Evolutionary conservation across 2,329 filamentous ascomycete genomes (phyloP).

Genomic region (Alternaria ethzedia): DNA sequence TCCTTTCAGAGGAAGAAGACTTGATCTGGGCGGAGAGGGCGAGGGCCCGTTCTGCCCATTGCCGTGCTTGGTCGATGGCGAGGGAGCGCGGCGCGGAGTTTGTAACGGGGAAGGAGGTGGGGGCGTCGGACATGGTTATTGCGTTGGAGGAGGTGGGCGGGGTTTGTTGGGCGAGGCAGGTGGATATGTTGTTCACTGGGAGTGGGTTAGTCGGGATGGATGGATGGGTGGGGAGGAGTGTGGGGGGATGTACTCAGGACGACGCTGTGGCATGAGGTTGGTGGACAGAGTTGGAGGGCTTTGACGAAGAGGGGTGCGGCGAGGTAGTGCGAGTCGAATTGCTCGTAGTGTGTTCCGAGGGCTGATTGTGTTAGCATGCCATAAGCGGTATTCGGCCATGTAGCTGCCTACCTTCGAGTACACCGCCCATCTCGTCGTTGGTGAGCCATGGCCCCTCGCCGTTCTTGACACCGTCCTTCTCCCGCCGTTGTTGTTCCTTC

Average conservation of each 20-base stretch:
- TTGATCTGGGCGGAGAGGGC: slow-evolving; percentile 53
- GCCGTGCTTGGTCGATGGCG: slow-evolving; percentile 71
- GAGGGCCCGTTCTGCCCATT: slow-evolving; percentile 75
- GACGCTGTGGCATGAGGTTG: slow-evolving; percentile 75
- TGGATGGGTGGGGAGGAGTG: not conserved
- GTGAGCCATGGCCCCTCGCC: slow-evolving; percentile 75
- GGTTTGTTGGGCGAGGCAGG: slow-evolving; percentile 72
- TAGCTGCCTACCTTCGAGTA: slow-evolving; percentile 66
- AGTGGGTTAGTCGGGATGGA: slow-evolving; percentile 7
- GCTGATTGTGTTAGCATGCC: slow-evolving; percentile 55
- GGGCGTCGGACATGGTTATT: slow-evolving; percentile 38
- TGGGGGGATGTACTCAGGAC: slow-evolving; percentile 68
- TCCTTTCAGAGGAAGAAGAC: slow-evolving; percentile 70
- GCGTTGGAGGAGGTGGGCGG: slow-evolving; percentile 35
- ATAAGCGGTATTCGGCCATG: slow-evolving; percentile 12
- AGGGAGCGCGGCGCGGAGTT: slow-evolving; percentile 62
- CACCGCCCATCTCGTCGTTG: slow-evolving; percentile 73
- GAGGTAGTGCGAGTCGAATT: slow-evolving; percentile 76
- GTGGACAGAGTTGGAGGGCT: slow-evolving; percentile 72
- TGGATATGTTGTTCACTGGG: slow-evolving; percentile 79
- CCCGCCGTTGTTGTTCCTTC: slow-evolving; percentile 73
- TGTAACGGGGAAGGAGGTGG: slow-evolving; percentile 44
- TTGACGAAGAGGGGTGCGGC: slow-evolving; percentile 87
- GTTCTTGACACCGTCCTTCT: slow-evolving; percentile 70
- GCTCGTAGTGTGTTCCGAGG: slow-evolving; percentile 77